A percentile compares a stretch with the other conserved stretches of the same genome.
These are phyloP conservation scores for Xylaria acuta DNA, from an alignment of 495 filamentous ascomycete species.

Conservation along the genomic window DNA sequence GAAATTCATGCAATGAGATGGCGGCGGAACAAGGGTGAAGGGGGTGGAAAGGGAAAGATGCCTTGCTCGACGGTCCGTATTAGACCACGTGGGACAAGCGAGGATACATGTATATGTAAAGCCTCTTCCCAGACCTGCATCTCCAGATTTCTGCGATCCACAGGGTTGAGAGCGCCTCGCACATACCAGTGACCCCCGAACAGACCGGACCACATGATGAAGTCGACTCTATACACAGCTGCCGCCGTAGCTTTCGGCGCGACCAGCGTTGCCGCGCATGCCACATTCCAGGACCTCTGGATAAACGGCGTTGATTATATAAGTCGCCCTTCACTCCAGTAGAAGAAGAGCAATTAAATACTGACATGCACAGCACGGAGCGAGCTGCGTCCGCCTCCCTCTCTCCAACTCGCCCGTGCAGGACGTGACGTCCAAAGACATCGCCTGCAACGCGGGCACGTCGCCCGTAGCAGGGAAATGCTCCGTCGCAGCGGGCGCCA, in stretches of 20 bases:
- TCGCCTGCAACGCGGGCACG: constrained; percentile 51
- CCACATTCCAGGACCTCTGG: constrained; percentile 61
- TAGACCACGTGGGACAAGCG: not conserved
- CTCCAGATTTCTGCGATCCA: not conserved
- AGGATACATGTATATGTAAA: not conserved
- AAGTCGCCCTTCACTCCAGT: constrained; percentile 31
- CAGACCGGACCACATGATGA: not conserved
- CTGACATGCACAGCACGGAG: constrained; percentile 38
- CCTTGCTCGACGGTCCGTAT: not conserved
- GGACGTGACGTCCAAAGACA: constrained; percentile 44
- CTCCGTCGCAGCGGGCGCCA: constrained; percentile 53
- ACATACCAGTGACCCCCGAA: not conserved
- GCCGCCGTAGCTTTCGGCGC: constrained; percentile 15
- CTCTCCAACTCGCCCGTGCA: constrained; percentile 56
- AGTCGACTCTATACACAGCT: constrained; percentile 19
- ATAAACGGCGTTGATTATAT: constrained; percentile 57
- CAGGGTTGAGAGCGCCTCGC: not conserved
- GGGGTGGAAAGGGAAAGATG: not conserved
- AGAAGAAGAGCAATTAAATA: not conserved
- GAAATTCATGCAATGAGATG: not conserved
- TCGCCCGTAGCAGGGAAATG: constrained; percentile 48
- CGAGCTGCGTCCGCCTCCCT: constrained; percentile 48
- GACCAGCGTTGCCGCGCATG: constrained; percentile 47
- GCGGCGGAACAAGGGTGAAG: not conserved
- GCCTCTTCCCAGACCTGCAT: not conserved